Evolutionary conservation across 2,329 filamentous ascomycete species (phyloP).

Genomic region (Cladosporium cucumerinum): DNA sequence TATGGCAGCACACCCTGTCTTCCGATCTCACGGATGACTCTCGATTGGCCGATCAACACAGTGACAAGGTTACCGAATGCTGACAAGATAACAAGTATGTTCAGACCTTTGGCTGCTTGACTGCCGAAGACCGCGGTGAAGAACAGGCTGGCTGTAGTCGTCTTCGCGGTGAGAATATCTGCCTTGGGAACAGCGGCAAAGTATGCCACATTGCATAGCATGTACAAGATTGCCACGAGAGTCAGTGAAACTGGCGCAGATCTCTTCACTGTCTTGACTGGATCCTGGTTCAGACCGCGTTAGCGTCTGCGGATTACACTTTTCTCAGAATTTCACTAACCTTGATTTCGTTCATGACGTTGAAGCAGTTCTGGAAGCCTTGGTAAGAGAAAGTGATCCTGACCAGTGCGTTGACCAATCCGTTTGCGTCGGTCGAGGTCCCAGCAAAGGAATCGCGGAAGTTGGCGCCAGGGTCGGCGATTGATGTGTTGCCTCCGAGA

Average conservation of each 20-base stretch:
- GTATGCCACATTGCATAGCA: conserved; percentile 59
- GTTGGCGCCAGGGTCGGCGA: conserved; percentile 52
- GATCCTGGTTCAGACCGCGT: conserved; percentile 43
- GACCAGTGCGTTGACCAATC: conserved; percentile 57
- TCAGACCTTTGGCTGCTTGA: conserved; percentile 52
- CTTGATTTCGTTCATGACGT: conserved; percentile 60
- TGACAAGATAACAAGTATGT: conserved; percentile 56
- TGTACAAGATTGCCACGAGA: conserved; percentile 52
- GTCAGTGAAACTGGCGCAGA: conserved; percentile 48
- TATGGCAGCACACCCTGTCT: conserved; percentile 60
- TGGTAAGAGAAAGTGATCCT: conserved; percentile 50
- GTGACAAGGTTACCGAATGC: conserved; percentile 59
- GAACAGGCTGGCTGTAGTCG: conserved; percentile 54
- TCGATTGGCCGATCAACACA: conserved; percentile 53
- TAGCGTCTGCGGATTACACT: not conserved
- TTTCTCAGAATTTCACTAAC: conserved; percentile 25
- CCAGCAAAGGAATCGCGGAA: conserved; percentile 56
- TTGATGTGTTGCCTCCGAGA: conserved; percentile 53
- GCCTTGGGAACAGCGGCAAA: conserved; percentile 55
- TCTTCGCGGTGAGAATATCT: conserved; percentile 27
- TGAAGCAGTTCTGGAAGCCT: conserved; percentile 60
- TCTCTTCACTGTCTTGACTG: conserved; percentile 54
- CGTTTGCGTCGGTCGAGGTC: conserved; percentile 43
- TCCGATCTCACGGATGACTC: conserved; percentile 60
- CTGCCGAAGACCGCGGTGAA: conserved; percentile 58